These are phyloP conservation scores for Isoetes taiwanensis DNA, from an alignment of 75 land plant genomes.

Conservation along the genomic window DNA sequence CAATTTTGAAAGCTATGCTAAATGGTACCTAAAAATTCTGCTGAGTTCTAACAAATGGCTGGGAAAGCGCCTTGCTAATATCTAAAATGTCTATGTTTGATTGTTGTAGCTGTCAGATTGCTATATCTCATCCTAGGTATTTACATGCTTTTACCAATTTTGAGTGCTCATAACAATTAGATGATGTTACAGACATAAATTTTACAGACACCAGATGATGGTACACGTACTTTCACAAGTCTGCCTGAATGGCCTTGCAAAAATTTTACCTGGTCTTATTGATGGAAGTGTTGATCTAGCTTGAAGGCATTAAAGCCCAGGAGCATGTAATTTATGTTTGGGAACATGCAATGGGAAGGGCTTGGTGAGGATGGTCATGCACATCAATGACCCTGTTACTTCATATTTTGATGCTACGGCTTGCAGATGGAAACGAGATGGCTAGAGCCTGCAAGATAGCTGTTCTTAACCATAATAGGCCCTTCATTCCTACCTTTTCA, in stretches of 20 bases:
- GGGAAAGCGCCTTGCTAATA: conserved; percentile 56
- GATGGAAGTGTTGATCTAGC: conserved; percentile 91
- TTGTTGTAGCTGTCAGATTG: no score
- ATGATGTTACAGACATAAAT: conserved; percentile 44
- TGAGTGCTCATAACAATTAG: not conserved
- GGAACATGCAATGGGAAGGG: conserved; percentile 58
- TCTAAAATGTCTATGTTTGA: no score
- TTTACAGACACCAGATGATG: conserved; percentile 52
- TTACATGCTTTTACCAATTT: not conserved
- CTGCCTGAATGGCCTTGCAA: conserved; percentile 54
- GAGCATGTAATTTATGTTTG: conserved; percentile 60
- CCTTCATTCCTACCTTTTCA: no score
- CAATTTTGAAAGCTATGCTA: conserved; percentile 56
- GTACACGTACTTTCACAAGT: conserved; percentile 61
- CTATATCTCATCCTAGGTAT: no score
- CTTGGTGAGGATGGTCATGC: no score
- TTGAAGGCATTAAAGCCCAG: conserved; percentile 79
- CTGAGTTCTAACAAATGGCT: conserved; percentile 59
- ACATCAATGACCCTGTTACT: no score
- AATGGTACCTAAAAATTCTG: conserved; percentile 59
- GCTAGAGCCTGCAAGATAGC: no score
- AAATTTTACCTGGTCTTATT: conserved; percentile 63
- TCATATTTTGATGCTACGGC: no score
- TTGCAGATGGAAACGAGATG: no score
- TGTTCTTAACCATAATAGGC: no score